Evolutionary conservation across 228 moss, liverwort and hornwort species (phyloP).

Genomic region (Sphagnum fallax): DNA sequence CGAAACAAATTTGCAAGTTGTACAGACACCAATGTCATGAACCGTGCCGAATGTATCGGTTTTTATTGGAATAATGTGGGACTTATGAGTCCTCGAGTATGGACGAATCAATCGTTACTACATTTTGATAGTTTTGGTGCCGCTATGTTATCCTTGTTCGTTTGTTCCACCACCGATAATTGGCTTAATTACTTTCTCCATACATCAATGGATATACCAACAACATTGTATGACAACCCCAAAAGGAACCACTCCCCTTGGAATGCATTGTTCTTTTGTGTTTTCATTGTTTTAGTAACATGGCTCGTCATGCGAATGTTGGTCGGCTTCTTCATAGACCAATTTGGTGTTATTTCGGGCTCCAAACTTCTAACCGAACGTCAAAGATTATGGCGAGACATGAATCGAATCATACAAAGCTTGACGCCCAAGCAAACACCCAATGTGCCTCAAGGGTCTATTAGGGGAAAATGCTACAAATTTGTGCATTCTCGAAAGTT

Average conservation of each 20-base stretch:
- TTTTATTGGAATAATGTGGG: conserved; percentile 47
- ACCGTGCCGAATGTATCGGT: conserved; percentile 63
- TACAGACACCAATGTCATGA: conserved; percentile 23
- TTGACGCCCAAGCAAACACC: conserved; percentile 43
- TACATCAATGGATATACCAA: conserved; percentile 45
- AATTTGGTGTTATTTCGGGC: conserved; percentile 85
- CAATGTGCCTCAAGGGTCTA: conserved; percentile 2
- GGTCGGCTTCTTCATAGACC: conserved; percentile 87
- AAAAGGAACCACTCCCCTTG: conserved; percentile 19
- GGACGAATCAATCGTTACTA: conserved; percentile 45
- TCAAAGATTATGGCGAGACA: conserved; percentile 87
- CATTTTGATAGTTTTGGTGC: conserved; percentile 84
- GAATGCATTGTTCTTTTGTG: conserved; percentile 44
- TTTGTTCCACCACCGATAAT: conserved; percentile 74
- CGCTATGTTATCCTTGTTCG: conserved; percentile 72
- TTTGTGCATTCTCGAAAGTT: conserved; percentile 39
- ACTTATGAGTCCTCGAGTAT: conserved; percentile 40
- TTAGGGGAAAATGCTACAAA: conserved; percentile 22
- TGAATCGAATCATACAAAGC: conserved; percentile 84
- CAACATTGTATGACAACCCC: conserved; percentile 41
- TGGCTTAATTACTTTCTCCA: conserved; percentile 71
- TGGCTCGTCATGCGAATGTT: conserved; percentile 74
- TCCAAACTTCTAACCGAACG: conserved; percentile 80
- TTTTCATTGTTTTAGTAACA: conserved; percentile 53
- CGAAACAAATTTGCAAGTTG: conserved; percentile 54